Percentiles rank a stretch among this genome's conserved stretches.
Evolutionary conservation across 164 flowering plant genomes (phyloP).

Genomic region (Liquidambar formosana): DNA sequence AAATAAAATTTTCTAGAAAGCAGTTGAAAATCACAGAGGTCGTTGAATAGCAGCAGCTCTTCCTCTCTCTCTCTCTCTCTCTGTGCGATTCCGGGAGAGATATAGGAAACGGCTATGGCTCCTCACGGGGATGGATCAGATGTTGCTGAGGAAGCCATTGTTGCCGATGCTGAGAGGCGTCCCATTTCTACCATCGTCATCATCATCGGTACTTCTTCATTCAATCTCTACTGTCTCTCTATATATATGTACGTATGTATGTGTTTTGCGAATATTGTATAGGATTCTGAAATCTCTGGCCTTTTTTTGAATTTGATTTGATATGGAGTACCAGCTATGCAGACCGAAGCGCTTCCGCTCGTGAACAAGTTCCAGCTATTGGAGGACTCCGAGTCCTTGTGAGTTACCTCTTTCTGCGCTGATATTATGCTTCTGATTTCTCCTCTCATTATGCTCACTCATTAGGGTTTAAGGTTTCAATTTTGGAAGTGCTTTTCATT

Average conservation of each 20-base stretch:
- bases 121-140: constrained; percentile 37
- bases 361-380: constrained; percentile 67
- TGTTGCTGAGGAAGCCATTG: constrained; percentile 37
- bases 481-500: neutral
- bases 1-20: no score
- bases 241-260: neutral
- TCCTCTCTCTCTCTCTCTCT: constrained; percentile 1
- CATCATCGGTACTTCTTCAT: constrained; percentile 55
- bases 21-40: neutral
- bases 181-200: constrained; percentile 68
- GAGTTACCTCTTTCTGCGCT: constrained; percentile 23
- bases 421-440: neutral
- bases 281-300: neutral
- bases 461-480: neutral
- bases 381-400: constrained; percentile 64
- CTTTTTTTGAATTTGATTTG: neutral
- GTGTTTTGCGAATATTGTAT: neutral
- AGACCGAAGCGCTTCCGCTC: constrained; percentile 89
- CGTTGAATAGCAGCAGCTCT: constrained; percentile 12
- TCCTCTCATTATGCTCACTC: neutral
- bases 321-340: constrained; percentile 72
- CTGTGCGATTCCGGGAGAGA: neutral
- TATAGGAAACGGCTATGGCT: constrained; percentile 40
- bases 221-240: neutral
- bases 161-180: constrained; percentile 30